Evolutionary conservation across 2,329 filamentous ascomycete species (phyloP), one percentile per base, ranked within the genome.

Genomic region (Penicillium verrucosum): DNA sequence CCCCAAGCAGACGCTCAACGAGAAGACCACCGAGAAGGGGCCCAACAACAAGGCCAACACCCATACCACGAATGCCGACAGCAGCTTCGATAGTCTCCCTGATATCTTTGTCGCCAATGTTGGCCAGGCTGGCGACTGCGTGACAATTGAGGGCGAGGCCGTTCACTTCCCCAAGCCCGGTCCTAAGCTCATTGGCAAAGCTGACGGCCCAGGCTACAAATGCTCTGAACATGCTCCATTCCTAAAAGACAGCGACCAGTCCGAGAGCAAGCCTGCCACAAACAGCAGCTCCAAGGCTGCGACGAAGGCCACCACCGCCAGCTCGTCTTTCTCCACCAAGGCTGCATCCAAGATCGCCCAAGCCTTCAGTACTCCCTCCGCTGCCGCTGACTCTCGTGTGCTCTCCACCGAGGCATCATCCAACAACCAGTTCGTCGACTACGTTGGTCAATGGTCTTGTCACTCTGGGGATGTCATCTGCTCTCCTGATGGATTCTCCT

Each of bases 101-200:
- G 73, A 80, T 45, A 82, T 92, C 73, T 92, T 90, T 69, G 80
- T 88, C 51, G 88, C 87, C 74, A 92, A 92, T 71, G 74, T 90
- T 49, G 70, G 70, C 45, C 82, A 83, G 51, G 78, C 75, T 4
- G 70, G 69, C 25, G 51, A 68, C 47, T 90, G 88, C 75, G 77
- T 70, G 41, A 88, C 85, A 36, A 70, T 73, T 7, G 84, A 86
- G 66, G 76, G 78, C 37, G 70, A 78, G 44, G 84, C 89, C 57
- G 78, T 89, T 36, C 68, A 79, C 63, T 91, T 87, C 76, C 88
- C 89, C 38, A 71, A 85, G 51, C 86, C 88, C 7, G 89, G 89
- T 47, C 73, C 78, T 0, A 80, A 83, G 54, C 80, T 85, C 43
- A 49, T 70, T 29, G 73, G 73, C 23, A 58, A 58, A 36, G 73